Conservation (phyloP, 1,139 yeast genomes). For the Scheffersomyces parashehatae region DNA sequence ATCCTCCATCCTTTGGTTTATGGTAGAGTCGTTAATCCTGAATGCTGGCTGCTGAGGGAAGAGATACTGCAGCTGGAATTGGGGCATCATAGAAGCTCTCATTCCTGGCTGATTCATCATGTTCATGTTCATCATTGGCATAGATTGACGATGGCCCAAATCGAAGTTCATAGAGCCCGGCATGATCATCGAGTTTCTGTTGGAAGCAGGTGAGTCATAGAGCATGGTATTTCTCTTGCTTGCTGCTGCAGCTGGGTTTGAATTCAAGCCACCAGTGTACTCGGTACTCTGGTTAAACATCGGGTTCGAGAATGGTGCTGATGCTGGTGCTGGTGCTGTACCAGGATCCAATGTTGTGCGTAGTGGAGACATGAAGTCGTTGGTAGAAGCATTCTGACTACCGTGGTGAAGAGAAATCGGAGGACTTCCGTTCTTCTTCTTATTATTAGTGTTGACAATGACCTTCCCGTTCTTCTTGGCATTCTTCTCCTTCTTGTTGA, state of each 20-base stretch:
- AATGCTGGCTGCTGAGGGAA: slow-evolving; percentile 9
- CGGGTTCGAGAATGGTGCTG: not conserved
- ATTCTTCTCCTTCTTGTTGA: slow-evolving; percentile 3
- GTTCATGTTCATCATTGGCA: slow-evolving; percentile 2
- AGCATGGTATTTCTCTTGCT: slow-evolving; percentile 3
- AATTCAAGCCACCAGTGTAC: not conserved
- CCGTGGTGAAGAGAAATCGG: not conserved
- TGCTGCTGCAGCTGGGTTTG: not conserved
- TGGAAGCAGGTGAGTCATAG: slow-evolving; percentile 12
- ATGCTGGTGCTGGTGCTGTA: not conserved
- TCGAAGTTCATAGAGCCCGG: not conserved
- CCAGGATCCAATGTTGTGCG: not conserved
- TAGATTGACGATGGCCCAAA: not conserved
- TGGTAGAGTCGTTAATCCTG: slow-evolving; percentile 21
- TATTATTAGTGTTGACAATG: slow-evolving; percentile 5
- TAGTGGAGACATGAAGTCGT: not conserved
- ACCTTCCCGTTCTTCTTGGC: slow-evolving; percentile 6
- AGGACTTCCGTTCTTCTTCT: slow-evolving; percentile 3
- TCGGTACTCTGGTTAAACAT: slow-evolving; percentile 1
- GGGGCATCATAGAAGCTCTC: slow-evolving; percentile 9
- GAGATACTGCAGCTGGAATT: slow-evolving; percentile 1
- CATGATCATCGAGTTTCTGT: slow-evolving; percentile 21
- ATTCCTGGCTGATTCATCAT: slow-evolving; percentile 3
- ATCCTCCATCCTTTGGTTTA: slow-evolving; percentile 35
- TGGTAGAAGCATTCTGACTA: not conserved